Conservation (phyloP, 1,284 basidiomycete species). For the Microbotryomycetes sp. region DNA sequence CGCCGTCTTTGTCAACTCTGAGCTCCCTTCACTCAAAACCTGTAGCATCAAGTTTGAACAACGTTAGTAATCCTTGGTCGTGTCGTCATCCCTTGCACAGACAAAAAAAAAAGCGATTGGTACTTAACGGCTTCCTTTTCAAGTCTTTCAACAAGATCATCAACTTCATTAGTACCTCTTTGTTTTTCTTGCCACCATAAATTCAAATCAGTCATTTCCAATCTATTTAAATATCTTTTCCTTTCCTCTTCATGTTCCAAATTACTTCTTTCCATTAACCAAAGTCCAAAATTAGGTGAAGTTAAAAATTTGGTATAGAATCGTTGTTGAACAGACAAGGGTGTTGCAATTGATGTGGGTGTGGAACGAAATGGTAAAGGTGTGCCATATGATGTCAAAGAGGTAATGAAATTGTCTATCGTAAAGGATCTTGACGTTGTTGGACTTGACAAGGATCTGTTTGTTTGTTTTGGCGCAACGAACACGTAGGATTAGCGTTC, state of each 20-base stretch:
- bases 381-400: conserved; percentile 66
- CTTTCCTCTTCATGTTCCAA: conserved; percentile 18
- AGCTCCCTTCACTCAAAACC: background rate
- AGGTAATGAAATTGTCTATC: conserved; percentile 67
- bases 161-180: background rate
- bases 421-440: conserved; percentile 66
- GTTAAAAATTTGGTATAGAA: conserved; percentile 33
- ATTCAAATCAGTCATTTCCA: conserved; percentile 17
- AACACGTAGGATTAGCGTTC: no score
- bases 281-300: conserved; percentile 17
- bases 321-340: conserved; percentile 11
- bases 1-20: background rate
- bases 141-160: background rate
- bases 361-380: conserved; percentile 36
- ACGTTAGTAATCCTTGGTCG: no score
- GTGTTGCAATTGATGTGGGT: conserved; percentile 16
- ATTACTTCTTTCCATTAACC: conserved; percentile 21
- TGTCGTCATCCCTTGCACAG: no score
- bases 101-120: background rate
- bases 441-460: no score
- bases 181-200: background rate
- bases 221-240: conserved; percentile 19
- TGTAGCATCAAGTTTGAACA: background rate
- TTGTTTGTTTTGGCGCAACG: no score
- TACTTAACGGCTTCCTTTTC: background rate